These are phyloP conservation scores for Aspergillus bombycis DNA, from an alignment of 2,329 filamentous ascomycete genomes.

Conservation along the genomic window DNA sequence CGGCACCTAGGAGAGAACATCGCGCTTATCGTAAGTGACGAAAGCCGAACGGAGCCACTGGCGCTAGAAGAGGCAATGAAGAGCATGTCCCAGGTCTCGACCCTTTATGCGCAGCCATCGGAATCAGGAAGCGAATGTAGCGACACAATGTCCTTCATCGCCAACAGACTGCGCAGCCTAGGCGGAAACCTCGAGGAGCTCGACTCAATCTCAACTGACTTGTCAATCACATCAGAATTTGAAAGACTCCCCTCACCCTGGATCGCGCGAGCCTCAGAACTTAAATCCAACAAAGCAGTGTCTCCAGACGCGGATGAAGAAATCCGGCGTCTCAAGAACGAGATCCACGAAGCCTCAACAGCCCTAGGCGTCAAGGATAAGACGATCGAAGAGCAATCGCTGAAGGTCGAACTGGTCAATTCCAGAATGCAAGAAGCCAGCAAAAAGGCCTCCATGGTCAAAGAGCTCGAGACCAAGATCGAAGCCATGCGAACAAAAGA, in stretches of 20 bases:
- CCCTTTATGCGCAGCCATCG: slow-evolving; percentile 29
- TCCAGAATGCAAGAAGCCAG: slow-evolving; percentile 82
- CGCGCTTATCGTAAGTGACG: slow-evolving; percentile 68
- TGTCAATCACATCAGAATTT: slow-evolving; percentile 77
- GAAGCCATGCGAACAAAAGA: slow-evolving; percentile 42
- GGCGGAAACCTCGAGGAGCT: slow-evolving; percentile 70
- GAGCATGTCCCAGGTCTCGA: slow-evolving; percentile 52
- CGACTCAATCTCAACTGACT: slow-evolving; percentile 68
- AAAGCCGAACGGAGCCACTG: slow-evolving; percentile 69
- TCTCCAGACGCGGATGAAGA: slow-evolving; percentile 85
- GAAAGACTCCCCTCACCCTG: slow-evolving; percentile 77
- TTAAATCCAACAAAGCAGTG: slow-evolving; percentile 79
- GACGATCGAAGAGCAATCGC: slow-evolving; percentile 79
- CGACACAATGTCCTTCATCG: slow-evolving; percentile 71
- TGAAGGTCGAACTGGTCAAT: slow-evolving; percentile 92
- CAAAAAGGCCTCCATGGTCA: slow-evolving; percentile 65
- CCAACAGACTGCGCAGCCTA: slow-evolving; percentile 67
- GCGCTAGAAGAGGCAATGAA: slow-evolving; percentile 68
- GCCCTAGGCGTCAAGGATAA: slow-evolving; percentile 75
- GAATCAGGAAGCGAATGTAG: slow-evolving; percentile 31
- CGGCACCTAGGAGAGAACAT: slow-evolving; percentile 69
- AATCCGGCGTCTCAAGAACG: slow-evolving; percentile 75
- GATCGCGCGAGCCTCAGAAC: slow-evolving; percentile 77
- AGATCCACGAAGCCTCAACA: slow-evolving; percentile 76
- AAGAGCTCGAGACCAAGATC: slow-evolving; percentile 47